phyloP scores from a whole-genome alignment of 495 filamentous ascomycete genomes.

The Aspergillus steynii region DNA sequence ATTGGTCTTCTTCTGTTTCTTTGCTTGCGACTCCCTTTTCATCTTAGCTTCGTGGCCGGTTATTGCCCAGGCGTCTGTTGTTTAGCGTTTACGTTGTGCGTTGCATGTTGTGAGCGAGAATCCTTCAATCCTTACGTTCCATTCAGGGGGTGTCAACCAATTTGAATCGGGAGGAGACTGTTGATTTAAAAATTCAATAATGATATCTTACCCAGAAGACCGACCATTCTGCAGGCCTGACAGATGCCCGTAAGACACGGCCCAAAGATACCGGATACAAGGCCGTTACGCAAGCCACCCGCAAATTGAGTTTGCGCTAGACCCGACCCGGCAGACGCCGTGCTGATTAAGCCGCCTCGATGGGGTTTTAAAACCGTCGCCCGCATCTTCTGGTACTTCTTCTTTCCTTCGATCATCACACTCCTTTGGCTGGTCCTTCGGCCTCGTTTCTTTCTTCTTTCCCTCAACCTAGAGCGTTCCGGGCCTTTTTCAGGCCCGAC shows the following conservation, averaged over 20 bases:
- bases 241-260: no score
- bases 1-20: not conserved
- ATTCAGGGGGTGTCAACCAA: conserved; percentile 9
- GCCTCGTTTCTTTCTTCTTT: conserved; percentile 1
- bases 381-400: not conserved
- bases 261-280: not conserved
- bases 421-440: not conserved
- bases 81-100: conserved; percentile 35
- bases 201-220: not conserved
- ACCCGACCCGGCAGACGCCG: not conserved
- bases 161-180: conserved; percentile 8
- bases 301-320: not conserved
- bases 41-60: not conserved
- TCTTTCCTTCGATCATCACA: not conserved
- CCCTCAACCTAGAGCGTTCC: not conserved
- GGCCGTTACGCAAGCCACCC: not conserved
- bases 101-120: conserved; percentile 36
- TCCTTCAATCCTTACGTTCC: conserved; percentile 10
- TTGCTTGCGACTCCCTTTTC: not conserved
- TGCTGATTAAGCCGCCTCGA: conserved; percentile 2
- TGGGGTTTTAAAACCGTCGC: not conserved
- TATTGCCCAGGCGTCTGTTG: conserved; percentile 13
- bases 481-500: conserved; percentile 10
- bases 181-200: conserved; percentile 1
- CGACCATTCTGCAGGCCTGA: no score